Evolutionary conservation across 192 early-diverging fungal genomes (phyloP).

Genomic region (Funneliformis geosporum): DNA sequence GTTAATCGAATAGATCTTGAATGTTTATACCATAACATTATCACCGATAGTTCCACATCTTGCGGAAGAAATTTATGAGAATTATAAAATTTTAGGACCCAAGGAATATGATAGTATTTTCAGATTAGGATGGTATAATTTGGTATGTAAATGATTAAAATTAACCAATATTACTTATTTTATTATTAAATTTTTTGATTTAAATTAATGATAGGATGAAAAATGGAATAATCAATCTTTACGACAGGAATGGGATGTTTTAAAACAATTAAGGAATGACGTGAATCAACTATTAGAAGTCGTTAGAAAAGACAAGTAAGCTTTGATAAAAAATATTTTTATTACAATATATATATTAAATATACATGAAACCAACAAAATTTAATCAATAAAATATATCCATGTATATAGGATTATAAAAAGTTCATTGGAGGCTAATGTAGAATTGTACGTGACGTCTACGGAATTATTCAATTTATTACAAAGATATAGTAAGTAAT

Average conservation of each 20-base stretch:
- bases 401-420: slow-evolving; percentile 45
- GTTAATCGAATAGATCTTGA: slow-evolving; percentile 47
- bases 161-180: not conserved
- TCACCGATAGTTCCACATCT: slow-evolving; percentile 69
- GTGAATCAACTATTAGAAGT: slow-evolving; percentile 55
- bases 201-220: slow-evolving; percentile 27
- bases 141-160: slow-evolving; percentile 27
- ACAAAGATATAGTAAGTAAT: slow-evolving; percentile 5
- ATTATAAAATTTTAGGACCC: slow-evolving; percentile 47
- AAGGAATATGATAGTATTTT: slow-evolving; percentile 56
- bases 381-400: not conserved
- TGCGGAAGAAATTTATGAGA: slow-evolving; percentile 75
- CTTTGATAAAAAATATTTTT: not conserved
- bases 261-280: slow-evolving; percentile 49
- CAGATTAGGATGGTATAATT: slow-evolving; percentile 59
- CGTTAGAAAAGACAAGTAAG: slow-evolving; percentile 55
- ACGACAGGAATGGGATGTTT: slow-evolving; percentile 44
- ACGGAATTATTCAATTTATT: slow-evolving; percentile 26
- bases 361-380: not conserved
- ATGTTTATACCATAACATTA: slow-evolving; percentile 59
- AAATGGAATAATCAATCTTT: slow-evolving; percentile 48
- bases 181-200: not conserved
- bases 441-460: slow-evolving; percentile 40
- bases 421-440: slow-evolving; percentile 53
- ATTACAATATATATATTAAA: not conserved